A percentile compares a stretch with the other conserved stretches of the same genome.
These are phyloP conservation scores for Fusarium lateritium DNA, from an alignment of 2,329 filamentous ascomycete genomes.

Conservation along the genomic window DNA sequence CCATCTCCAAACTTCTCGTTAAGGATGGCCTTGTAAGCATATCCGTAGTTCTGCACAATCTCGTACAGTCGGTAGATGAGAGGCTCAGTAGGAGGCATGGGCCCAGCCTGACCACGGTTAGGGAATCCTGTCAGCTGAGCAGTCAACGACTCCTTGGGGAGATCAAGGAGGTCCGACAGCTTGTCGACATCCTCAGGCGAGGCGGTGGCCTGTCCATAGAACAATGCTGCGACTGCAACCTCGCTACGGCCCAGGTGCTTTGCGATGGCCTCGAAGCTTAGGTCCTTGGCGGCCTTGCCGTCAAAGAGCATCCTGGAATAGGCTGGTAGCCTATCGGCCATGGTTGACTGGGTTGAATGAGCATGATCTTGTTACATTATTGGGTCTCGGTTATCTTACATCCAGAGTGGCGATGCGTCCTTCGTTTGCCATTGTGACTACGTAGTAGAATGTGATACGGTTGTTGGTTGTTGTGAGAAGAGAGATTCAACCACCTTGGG, in stretches of 20 bases:
- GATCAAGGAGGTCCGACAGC: slow-evolving; percentile 75
- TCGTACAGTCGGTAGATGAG: slow-evolving; percentile 91
- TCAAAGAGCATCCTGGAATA: slow-evolving; percentile 78
- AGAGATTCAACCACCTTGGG: neutral
- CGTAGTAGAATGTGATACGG: slow-evolving; percentile 6
- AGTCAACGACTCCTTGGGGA: slow-evolving; percentile 70
- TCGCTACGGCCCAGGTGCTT: slow-evolving; percentile 82
- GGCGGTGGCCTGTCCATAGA: slow-evolving; percentile 89
- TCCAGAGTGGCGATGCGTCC: slow-evolving; percentile 55
- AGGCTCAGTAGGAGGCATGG: slow-evolving; percentile 57
- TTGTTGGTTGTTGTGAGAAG: slow-evolving; percentile 19
- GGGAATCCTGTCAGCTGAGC: slow-evolving; percentile 80
- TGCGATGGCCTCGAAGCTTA: slow-evolving; percentile 86
- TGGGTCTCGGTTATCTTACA: slow-evolving; percentile 48
- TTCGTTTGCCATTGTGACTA: slow-evolving; percentile 45
- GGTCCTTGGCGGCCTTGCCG: slow-evolving; percentile 81
- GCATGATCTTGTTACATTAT: slow-evolving; percentile 5
- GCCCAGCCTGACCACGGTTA: slow-evolving; percentile 78
- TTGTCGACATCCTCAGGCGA: slow-evolving; percentile 76
- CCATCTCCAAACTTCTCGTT: slow-evolving; percentile 97
- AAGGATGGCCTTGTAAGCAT: slow-evolving; percentile 93
- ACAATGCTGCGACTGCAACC: slow-evolving; percentile 88
- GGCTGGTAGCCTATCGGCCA: slow-evolving; percentile 77
- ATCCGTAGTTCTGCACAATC: slow-evolving; percentile 96
- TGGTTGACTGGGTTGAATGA: slow-evolving; percentile 67